These are phyloP conservation scores for Penicillium olsonii DNA, from an alignment of 2,329 filamentous ascomycete genomes.

Conservation along the genomic window DNA sequence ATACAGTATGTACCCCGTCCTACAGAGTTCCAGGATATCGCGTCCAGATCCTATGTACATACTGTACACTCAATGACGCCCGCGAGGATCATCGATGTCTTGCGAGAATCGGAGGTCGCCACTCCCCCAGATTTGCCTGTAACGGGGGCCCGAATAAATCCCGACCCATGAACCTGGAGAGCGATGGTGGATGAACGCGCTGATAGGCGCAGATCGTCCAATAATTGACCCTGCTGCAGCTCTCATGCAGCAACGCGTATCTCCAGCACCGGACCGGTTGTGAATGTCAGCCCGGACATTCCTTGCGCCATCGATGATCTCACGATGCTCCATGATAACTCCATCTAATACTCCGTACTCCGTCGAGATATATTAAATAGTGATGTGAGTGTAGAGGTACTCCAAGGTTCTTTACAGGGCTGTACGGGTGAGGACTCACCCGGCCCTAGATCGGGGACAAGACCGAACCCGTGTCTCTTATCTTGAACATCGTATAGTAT, in stretches of 20 bases:
- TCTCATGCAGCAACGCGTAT: slow-evolving; percentile 21
- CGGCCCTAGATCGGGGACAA: slow-evolving; percentile 4
- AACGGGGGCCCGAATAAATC: neutral
- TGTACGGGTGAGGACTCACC: neutral
- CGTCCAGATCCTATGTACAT: slow-evolving; percentile 4
- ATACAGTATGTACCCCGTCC: no score
- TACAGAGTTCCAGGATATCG: no score
- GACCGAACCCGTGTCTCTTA: slow-evolving; percentile 9
- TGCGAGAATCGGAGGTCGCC: neutral
- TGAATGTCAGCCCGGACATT: slow-evolving; percentile 8
- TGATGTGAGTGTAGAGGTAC: no score
- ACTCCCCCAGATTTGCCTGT: no score
- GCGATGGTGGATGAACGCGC: slow-evolving; percentile 1
- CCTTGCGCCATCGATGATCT: neutral
- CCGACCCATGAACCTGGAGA: slow-evolving; percentile 1
- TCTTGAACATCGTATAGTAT: neutral
- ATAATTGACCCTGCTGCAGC: slow-evolving; percentile 16
- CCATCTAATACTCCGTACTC: no score
- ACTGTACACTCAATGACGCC: slow-evolving; percentile 15
- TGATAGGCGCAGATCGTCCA: slow-evolving; percentile 26
- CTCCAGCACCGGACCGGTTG: slow-evolving; percentile 6
- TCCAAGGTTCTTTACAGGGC: no score
- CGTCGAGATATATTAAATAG: no score
- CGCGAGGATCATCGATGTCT: slow-evolving; percentile 25
- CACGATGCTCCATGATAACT: no score